Conservation (phyloP, 2,329 filamentous ascomycete species). For the Beauveria varroae region DNA sequence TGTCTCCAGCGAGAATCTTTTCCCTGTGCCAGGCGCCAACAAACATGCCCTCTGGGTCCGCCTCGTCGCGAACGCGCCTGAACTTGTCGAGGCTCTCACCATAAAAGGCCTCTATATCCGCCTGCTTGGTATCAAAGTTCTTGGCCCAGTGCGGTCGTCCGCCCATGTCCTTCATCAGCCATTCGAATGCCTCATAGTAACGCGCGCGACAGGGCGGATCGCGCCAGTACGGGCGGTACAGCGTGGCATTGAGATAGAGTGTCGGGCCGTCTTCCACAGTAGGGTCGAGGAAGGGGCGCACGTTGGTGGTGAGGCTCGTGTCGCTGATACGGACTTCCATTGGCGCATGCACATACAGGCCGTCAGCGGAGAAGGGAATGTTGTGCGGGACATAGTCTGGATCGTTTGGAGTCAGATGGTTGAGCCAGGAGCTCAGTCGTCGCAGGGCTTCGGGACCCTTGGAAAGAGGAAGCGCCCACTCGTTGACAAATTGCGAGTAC, state of each 20-base stretch:
- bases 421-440: slow-evolving; percentile 81
- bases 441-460: slow-evolving; percentile 81
- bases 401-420: slow-evolving; percentile 54
- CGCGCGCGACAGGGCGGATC: slow-evolving; percentile 69
- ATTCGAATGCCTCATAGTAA: slow-evolving; percentile 88
- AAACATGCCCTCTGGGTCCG: slow-evolving; percentile 80
- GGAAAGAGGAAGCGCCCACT: slow-evolving; percentile 86
- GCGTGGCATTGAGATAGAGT: slow-evolving; percentile 81
- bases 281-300: slow-evolving; percentile 56
- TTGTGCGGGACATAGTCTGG: slow-evolving; percentile 53
- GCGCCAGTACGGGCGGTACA: slow-evolving; percentile 73
- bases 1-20: slow-evolving; percentile 43
- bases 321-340: slow-evolving; percentile 85
- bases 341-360: slow-evolving; percentile 79
- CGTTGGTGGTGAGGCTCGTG: slow-evolving; percentile 38
- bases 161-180: slow-evolving; percentile 78
- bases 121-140: slow-evolving; percentile 62
- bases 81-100: slow-evolving; percentile 59
- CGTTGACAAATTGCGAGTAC: slow-evolving; percentile 97
- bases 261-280: slow-evolving; percentile 62
- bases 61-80: slow-evolving; percentile 58
- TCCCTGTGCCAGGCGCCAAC: slow-evolving; percentile 83
- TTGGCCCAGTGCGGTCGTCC: slow-evolving; percentile 88
- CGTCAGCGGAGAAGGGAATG: slow-evolving; percentile 75
- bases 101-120: slow-evolving; percentile 61